phyloP scores from a whole-genome alignment of 2,329 filamentous ascomycete species.

The Arthrobotrys pseudoclavata region DNA sequence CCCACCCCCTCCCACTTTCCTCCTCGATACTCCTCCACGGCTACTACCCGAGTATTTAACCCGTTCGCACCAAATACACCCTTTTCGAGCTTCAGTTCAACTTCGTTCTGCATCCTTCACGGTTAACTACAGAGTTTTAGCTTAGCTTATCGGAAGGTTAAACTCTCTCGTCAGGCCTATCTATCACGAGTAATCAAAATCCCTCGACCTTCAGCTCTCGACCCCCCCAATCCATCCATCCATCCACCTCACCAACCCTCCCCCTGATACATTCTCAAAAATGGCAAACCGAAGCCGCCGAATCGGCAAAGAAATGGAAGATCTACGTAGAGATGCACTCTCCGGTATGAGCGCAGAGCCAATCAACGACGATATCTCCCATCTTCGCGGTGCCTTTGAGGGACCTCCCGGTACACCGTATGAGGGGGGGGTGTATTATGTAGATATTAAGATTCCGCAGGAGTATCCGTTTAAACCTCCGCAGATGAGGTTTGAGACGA shows the following conservation, averaged over 20 bases:
- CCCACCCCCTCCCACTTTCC: neutral
- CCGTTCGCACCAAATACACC: neutral
- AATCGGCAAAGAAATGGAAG: conserved; percentile 81
- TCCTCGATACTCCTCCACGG: conserved; percentile 22
- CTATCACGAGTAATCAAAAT: neutral
- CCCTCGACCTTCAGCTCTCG: conserved; percentile 1
- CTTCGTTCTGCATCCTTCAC: neutral
- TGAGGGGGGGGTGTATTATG: conserved; percentile 82
- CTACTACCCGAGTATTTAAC: conserved; percentile 6
- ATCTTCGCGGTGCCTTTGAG: conserved; percentile 84
- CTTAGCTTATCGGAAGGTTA: neutral
- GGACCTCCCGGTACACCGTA: conserved; percentile 95
- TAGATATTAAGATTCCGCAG: conserved; percentile 88
- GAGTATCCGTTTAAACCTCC: conserved; percentile 96
- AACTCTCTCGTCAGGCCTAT: neutral
- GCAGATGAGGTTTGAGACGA: conserved; percentile 89
- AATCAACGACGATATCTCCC: conserved; percentile 78
- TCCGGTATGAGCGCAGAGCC: conserved; percentile 82
- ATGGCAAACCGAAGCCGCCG: conserved; percentile 72
- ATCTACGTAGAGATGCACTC: conserved; percentile 79
- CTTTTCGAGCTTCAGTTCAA: neutral
- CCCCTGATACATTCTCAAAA: too few relatives aligned
- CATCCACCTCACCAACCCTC: too few relatives aligned
- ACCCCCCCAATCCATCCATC: neutral
- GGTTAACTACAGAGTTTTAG: neutral